phyloP scores from a whole-genome alignment of 179 eudicot genomes.

The Drosera spatulata region DNA sequence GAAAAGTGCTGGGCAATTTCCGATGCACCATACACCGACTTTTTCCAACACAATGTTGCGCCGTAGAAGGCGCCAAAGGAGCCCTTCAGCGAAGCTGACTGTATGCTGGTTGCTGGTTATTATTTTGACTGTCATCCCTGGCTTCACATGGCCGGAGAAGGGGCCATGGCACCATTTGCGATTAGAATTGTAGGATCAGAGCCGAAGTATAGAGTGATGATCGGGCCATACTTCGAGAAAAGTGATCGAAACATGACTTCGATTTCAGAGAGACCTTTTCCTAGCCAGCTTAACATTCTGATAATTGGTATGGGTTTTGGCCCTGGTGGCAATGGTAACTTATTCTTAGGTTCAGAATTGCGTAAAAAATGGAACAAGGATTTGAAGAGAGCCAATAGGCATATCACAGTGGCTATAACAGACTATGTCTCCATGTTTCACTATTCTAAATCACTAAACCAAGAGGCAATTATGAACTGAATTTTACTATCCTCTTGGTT shows the following conservation, averaged over 20 bases:
- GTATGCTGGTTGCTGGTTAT: neutral
- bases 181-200: neutral
- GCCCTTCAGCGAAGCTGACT: slow-evolving; percentile 1
- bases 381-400: slow-evolving; percentile 1
- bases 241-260: neutral
- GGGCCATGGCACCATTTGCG: slow-evolving; percentile 2
- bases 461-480: too few relatives aligned
- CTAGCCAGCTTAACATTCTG: neutral
- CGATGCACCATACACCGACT: too few relatives aligned
- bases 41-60: too few relatives aligned
- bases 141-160: neutral
- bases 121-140: neutral
- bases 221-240: neutral
- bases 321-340: neutral
- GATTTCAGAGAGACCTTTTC: neutral
- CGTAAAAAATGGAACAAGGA: neutral
- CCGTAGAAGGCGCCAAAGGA: slow-evolving; percentile 6
- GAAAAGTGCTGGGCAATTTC: too few relatives aligned
- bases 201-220: neutral
- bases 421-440: neutral
- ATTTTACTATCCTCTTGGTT: too few relatives aligned
- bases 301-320: neutral
- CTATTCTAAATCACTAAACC: too few relatives aligned
- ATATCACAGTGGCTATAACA: neutral
- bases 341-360: neutral